Evolutionary conservation across 2,329 filamentous ascomycete species (phyloP), one percentile per base, ranked within the genome.

Genomic region (Blastomyces percursus): DNA sequence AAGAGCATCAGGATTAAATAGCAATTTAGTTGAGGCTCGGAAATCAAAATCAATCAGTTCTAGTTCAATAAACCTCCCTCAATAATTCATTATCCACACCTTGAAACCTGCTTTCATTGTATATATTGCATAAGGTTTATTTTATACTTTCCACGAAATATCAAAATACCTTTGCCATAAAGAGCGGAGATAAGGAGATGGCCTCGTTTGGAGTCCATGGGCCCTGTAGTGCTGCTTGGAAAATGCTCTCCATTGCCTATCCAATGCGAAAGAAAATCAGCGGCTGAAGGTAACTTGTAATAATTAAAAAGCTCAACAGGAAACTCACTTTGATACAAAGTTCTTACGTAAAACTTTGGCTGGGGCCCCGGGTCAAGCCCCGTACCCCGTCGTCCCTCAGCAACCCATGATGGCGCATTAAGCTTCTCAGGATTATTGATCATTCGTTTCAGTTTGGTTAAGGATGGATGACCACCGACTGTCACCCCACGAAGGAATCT

Each of bases 131-230:
- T 42, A 2, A 12, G 16, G 3, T 44, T 44, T 44, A 44, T 32
- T 32, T 44, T 44, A 58, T 16, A 46, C 38, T 38, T 58, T 58
- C 55, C 55, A 67, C 16, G 64, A 65, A 35, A 67, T 66, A 60
- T 64, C 32, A 67, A 62, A 35, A 67, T 59, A 14, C 66, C 66
- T 24, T 67, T 61, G 38, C 63, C 66, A 52, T 67, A 66, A 27
- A 67, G 52, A 16, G 63, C 62, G 44, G 55, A 61, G 16, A 66
- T 52, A 24, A 67, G 61, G 59, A 67, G 59, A 21, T 62, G 64
- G 12, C 64, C 64, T 52, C 65, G 59, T 54, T 63, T 67, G 30
- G 64, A 66, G 44, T 67, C 66, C 58, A 67, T 58, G 19, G 62
- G 51, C 12, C 66, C 63, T n/a, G 66, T 61, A 21, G 58, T 65